Evolutionary conservation across 2,329 filamentous ascomycete species (phyloP), one percentile per base, ranked within the genome.

Genomic region (Phaeosphaeria sp.): DNA sequence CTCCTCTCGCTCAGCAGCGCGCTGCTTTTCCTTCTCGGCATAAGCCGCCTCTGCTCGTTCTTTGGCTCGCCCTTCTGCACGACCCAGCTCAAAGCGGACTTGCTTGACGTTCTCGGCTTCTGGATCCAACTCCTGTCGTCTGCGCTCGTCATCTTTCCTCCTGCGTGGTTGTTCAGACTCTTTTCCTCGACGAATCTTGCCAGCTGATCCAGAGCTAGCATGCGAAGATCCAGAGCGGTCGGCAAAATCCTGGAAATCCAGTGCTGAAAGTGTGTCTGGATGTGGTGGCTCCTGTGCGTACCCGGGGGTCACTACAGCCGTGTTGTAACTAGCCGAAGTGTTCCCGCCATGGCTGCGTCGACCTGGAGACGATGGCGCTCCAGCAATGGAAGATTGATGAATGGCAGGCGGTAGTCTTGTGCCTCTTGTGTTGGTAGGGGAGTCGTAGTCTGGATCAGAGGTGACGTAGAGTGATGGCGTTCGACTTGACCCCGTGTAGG

Each of bases 361-460:
- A 13, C 49, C 57, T 15, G 67, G 64, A 6, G 67, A 68, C 6
- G 68, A 50, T 9, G 65, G 64, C 21, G 53, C 49, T n/a, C 18
- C 40, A 17, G 45, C 45, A 36, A 64, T 47, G 17, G 59, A 55
- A 5, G 69, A 56, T 45, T 76, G 66, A 56, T 77, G 74, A 5
- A 76, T 60, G 1, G 71, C 65, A 0, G 66, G 63, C 49, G 65
- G 64, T 25, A 68, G 60, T 25, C 65, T 66, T 27, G 70, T 53
- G 24, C 50, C 45, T n/a, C 67, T 62, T 11, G 64, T 64, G 45
- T n/a, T 57, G 18, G 58, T 58, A 6, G 69, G 68, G 8, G 70
- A 70, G 7, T 75, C 73, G 48, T 69, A 67, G 20, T 74, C 66
- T n/a, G 57, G 49, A n/a, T 67, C 73, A 6, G 73, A 74, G 9